Base-by-base conservation (phyloP, 495 filamentous ascomycete genomes). In the Durotheca rogersii region DNA sequence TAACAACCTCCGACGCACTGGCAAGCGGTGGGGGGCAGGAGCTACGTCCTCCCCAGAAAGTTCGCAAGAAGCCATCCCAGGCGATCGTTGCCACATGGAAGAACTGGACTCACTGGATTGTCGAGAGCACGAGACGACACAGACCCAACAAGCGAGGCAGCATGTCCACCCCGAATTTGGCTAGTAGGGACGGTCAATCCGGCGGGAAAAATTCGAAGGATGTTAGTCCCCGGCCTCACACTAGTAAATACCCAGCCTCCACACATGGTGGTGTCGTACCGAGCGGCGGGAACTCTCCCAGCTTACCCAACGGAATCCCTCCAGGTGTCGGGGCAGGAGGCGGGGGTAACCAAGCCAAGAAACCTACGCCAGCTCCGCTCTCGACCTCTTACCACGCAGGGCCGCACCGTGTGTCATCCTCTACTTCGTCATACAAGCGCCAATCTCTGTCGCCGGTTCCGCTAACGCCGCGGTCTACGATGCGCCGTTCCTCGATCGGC, bases 401-500 rank as follows among this genome's bases (percentile, higher is more conserved):
- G n/a, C 74, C 80, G 25, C 56, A 31, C 55, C 65, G 72, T 49
- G 75, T 77, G 17, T 62, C 78, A 15, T 66, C 76, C 19, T 77
- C 76, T 17, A 78, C 80, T 2, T 65, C 70, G 25, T 76, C 72
- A 32, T 80, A 78, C 35, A 86, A 89, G 68, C 85, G 91, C 2
- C 85, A 88, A 55, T 97, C 93, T 2, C 72, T 94, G 9, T 97
- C 94, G 0, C 93, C 93, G 1, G 84, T 85, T 6, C 93, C 94
- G 0, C 69, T 96, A 33, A 97, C 92, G 3, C 90, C 93, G 1
- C 83, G 88, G 27, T 86, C 87, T 16, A 90, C 88, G 2, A 86
- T 91, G 55, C 81, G 91, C 21, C 87, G 87, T 16, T 81, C 80
- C 6, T 79, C 79, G 16, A 89, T 56, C 7, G 74, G 74, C n/a